Conservation (phyloP, 164 flowering plant genomes). For the Vitis rotundifolia region DNA sequence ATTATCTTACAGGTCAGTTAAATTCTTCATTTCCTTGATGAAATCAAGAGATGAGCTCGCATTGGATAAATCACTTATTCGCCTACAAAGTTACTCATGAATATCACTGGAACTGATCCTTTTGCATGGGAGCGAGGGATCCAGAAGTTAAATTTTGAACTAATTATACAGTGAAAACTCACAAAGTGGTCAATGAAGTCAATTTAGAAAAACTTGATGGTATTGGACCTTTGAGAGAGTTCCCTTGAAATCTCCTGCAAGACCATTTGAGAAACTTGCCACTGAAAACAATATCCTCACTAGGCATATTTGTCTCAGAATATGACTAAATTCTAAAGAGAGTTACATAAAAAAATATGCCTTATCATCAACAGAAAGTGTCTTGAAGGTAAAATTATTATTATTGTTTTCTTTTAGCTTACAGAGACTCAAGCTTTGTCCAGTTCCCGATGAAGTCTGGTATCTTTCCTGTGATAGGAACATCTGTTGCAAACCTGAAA, state of each 20-base stretch:
- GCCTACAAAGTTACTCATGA: constrained; percentile 11
- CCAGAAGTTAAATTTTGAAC: no score
- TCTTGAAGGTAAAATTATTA: no score
- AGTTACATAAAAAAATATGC: no score
- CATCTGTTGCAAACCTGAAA: constrained; percentile 19
- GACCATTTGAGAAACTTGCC: background rate
- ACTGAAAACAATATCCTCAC: background rate
- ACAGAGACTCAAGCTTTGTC: constrained; percentile 11
- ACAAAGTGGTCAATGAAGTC: constrained; percentile 21
- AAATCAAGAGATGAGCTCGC: constrained; percentile 34
- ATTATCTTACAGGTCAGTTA: constrained; percentile 30
- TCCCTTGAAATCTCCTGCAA: constrained; percentile 29
- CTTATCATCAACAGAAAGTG: no score
- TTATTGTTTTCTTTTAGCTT: background rate
- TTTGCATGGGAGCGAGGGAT: background rate
- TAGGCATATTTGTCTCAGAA: background rate
- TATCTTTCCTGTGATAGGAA: constrained; percentile 15
- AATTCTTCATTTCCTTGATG: constrained; percentile 32
- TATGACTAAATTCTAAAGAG: no score
- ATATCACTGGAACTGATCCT: background rate
- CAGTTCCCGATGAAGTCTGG: constrained; percentile 22
- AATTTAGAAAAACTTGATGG: constrained; percentile 24
- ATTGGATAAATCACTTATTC: constrained; percentile 24
- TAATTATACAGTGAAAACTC: constrained; percentile 5
- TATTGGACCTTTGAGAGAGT: constrained; percentile 30